phyloP scores from a whole-genome alignment of 73 alveolate genomes.

The Tetrahymena borealis region DNA sequence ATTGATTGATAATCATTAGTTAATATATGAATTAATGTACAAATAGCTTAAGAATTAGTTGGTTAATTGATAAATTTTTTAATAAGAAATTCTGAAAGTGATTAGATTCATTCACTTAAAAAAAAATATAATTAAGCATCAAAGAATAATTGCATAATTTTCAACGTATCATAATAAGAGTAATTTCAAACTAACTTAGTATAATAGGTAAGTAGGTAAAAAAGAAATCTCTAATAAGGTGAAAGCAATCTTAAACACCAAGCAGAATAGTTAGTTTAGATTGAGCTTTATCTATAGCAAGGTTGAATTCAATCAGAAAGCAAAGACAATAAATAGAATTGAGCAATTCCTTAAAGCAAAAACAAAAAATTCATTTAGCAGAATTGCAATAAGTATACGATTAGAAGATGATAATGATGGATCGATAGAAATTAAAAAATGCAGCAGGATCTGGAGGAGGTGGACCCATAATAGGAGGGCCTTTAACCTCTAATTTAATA shows the following conservation, averaged over 20 bases:
- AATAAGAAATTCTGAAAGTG: background rate
- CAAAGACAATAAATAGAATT: background rate
- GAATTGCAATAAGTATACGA: background rate
- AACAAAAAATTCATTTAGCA: background rate
- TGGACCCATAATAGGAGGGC: background rate
- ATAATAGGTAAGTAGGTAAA: background rate
- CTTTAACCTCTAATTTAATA: background rate
- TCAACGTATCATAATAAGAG: background rate
- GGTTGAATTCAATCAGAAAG: background rate
- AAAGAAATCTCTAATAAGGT: background rate
- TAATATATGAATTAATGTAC: background rate
- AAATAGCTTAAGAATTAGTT: too few relatives aligned
- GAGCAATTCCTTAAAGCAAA: background rate
- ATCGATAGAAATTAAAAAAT: background rate
- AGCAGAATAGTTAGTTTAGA: background rate
- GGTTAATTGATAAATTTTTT: background rate
- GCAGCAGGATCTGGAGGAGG: background rate
- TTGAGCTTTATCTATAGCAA: background rate
- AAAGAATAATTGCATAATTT: background rate
- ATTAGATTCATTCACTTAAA: background rate
- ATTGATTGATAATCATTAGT: background rate
- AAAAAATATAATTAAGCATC: background rate
- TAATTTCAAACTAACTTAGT: background rate
- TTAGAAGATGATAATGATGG: background rate
- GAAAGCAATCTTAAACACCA: background rate